phyloP scores from a whole-genome alignment of 1,139 yeast genomes.

The Pneumocystis carinii region DNA sequence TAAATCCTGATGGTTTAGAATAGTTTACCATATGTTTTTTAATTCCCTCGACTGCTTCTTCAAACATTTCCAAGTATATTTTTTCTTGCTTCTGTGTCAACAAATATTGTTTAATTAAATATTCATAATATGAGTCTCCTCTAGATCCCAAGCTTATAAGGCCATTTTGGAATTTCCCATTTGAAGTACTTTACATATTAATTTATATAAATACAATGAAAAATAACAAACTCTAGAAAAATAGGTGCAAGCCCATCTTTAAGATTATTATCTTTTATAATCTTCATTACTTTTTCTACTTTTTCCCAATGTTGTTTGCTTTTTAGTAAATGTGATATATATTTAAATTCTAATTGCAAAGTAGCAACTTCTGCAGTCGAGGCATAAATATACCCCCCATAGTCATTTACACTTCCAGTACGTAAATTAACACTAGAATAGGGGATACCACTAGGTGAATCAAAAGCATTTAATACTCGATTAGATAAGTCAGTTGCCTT shows the following conservation, averaged over 20 bases:
- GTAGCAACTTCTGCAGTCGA: slow-evolving; percentile 89
- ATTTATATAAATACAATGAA: slow-evolving; percentile 47
- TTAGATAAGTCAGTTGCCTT: slow-evolving; percentile 62
- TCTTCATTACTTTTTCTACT: slow-evolving; percentile 55
- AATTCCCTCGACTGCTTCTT: slow-evolving; percentile 62
- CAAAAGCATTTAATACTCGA: slow-evolving; percentile 24
- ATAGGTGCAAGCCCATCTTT: slow-evolving; percentile 47
- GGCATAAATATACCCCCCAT: slow-evolving; percentile 54
- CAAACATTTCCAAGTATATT: slow-evolving; percentile 59
- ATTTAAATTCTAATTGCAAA: slow-evolving; percentile 76
- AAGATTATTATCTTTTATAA: slow-evolving; percentile 43
- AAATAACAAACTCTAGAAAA: slow-evolving; percentile 35
- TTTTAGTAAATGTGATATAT: slow-evolving; percentile 66
- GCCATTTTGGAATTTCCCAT: slow-evolving; percentile 43
- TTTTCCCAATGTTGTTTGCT: slow-evolving; percentile 63
- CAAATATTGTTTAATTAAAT: slow-evolving; percentile 63
- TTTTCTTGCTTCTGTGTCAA: slow-evolving; percentile 57
- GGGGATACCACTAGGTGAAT: slow-evolving; percentile 18
- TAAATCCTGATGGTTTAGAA: slow-evolving; percentile 48
- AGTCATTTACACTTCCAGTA: slow-evolving; percentile 44
- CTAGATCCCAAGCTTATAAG: slow-evolving; percentile 82
- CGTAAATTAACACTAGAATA: slow-evolving; percentile 22
- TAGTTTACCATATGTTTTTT: slow-evolving; percentile 45
- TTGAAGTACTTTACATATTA: slow-evolving; percentile 62
- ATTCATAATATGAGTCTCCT: slow-evolving; percentile 84